Evolutionary conservation across 75 land plant species (phyloP).

Genomic region (Selaginella moellendorffii): DNA sequence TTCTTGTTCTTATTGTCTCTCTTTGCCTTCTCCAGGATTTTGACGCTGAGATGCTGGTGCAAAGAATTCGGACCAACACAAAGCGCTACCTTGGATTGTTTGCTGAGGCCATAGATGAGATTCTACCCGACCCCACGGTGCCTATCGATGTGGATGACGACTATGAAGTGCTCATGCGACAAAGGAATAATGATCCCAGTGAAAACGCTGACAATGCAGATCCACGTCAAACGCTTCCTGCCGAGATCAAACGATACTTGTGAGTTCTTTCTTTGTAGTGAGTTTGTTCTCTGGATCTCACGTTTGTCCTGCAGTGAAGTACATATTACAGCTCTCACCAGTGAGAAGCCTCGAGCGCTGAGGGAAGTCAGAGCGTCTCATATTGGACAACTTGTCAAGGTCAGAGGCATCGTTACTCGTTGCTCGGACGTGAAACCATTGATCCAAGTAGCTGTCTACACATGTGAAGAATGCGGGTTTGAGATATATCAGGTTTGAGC

Average conservation of each 20-base stretch:
- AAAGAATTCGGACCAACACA: slow-evolving; percentile 61
- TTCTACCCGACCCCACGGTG: slow-evolving; percentile 87
- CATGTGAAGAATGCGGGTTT: slow-evolving; percentile 92
- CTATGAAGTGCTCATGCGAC: slow-evolving; percentile 63
- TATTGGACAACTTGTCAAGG: slow-evolving; percentile 88
- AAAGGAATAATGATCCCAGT: slow-evolving; percentile 53
- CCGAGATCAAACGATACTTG: slow-evolving; percentile 87
- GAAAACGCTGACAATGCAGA: slow-evolving; percentile 56
- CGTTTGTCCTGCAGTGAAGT: too few relatives aligned
- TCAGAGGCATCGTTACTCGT: slow-evolving; percentile 81
- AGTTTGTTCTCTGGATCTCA: not conserved
- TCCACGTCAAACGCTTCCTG: slow-evolving; percentile 65
- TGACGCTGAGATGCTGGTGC: slow-evolving; percentile 51
- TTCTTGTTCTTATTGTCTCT: slow-evolving; percentile 39
- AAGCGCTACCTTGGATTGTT: slow-evolving; percentile 66
- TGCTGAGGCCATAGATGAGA: slow-evolving; percentile 70
- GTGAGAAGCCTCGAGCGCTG: slow-evolving; percentile 49
- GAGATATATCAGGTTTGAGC: slow-evolving; percentile 99
- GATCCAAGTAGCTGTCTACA: slow-evolving; percentile 95
- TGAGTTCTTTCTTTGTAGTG: slow-evolving; percentile 27
- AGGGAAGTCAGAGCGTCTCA: slow-evolving; percentile 77
- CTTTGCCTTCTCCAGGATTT: not conserved
- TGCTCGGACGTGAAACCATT: slow-evolving; percentile 97
- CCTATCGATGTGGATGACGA: slow-evolving; percentile 61
- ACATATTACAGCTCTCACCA: slow-evolving; percentile 53